These are phyloP conservation scores for Thozetella sp. DNA, from an alignment of 495 filamentous ascomycete genomes.

Conservation along the genomic window DNA sequence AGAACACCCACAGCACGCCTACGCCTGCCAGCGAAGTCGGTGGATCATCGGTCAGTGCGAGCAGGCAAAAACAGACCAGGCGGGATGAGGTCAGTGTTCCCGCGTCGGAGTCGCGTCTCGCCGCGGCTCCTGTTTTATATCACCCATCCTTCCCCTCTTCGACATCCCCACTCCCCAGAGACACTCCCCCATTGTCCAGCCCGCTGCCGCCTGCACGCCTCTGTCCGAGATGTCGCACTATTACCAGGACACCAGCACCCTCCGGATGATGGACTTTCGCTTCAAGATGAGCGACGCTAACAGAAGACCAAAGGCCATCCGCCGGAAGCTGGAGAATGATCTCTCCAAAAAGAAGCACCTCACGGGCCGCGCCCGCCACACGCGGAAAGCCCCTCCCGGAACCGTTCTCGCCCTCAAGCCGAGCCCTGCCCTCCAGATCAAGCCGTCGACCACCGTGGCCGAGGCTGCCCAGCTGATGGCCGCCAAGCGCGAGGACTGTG, in stretches of 20 bases:
- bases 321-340: slow-evolving; percentile 93
- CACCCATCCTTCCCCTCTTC: background rate
- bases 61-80: slow-evolving; percentile 91
- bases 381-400: slow-evolving; percentile 91
- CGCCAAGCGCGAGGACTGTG: slow-evolving; percentile 97
- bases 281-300: slow-evolving; percentile 25
- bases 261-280: slow-evolving; percentile 3
- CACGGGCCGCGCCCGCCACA: slow-evolving; percentile 73
- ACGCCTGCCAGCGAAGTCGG: slow-evolving; percentile 61
- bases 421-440: slow-evolving; percentile 96
- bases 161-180: background rate
- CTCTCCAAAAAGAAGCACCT: slow-evolving; percentile 95
- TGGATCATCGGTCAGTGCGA: slow-evolving; percentile 79
- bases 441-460: slow-evolving; percentile 89
- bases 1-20: slow-evolving; percentile 48
- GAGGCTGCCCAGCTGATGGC: slow-evolving; percentile 99
- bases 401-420: slow-evolving; percentile 94
- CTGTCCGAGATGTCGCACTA: background rate
- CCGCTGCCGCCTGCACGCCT: too few species aligned
- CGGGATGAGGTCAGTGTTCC: slow-evolving; percentile 87
- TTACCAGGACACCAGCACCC: slow-evolving; percentile 7
- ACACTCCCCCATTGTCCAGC: slow-evolving; percentile 7
- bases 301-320: slow-evolving; percentile 73
- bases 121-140: background rate
- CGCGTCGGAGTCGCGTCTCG: background rate